These are phyloP conservation scores for Hydnum rufescens DNA, from an alignment of 768 basidiomycete genomes.

Conservation along the genomic window DNA sequence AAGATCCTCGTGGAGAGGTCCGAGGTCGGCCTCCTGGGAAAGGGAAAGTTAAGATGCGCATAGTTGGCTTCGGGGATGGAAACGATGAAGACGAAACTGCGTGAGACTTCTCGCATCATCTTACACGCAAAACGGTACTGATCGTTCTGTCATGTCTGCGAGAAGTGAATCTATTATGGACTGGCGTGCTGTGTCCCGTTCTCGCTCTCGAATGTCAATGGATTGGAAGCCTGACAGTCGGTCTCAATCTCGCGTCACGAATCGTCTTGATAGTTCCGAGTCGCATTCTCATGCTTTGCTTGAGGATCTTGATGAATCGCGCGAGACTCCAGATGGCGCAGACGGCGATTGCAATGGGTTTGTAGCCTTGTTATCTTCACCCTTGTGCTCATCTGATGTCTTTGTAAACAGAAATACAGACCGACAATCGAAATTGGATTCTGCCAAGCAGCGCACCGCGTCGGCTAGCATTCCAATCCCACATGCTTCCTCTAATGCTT, in stretches of 20 bases:
- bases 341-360: too few species aligned
- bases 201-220: constrained; percentile 17
- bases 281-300: constrained; percentile 20
- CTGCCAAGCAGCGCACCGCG: too few species aligned
- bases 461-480: not conserved
- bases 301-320: constrained; percentile 10
- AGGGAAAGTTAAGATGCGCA: constrained; percentile 2
- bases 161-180: constrained; percentile 48
- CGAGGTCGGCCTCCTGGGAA: not conserved
- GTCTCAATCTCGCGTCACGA: constrained; percentile 51
- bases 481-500: not conserved
- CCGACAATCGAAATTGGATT: not conserved
- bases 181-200: constrained; percentile 47
- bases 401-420: too few species aligned
- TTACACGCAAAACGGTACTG: not conserved
- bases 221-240: constrained; percentile 38
- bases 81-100: constrained; percentile 42
- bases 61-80: constrained; percentile 11
- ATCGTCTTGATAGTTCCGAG: constrained; percentile 13
- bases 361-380: too few species aligned
- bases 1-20: not conserved
- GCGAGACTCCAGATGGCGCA: not conserved
- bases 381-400: too few species aligned
- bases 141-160: not conserved
- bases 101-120: constrained; percentile 26